Evolutionary conservation across 1,284 basidiomycete species (phyloP).

Genomic region (Leucoagaricus sp.): DNA sequence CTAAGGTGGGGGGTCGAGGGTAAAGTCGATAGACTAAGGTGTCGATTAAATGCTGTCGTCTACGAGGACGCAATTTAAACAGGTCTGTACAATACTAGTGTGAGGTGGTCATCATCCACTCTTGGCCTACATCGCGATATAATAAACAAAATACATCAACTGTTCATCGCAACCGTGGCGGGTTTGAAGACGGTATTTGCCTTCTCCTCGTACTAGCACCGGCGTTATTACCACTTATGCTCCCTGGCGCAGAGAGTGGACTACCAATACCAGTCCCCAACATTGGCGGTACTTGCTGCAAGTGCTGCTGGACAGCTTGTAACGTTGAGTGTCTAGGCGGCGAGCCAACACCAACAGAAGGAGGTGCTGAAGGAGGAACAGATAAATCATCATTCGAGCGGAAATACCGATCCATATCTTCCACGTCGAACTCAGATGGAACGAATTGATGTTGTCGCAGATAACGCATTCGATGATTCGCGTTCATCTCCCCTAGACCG

Average conservation of each 20-base stretch:
- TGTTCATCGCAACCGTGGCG: conserved; percentile 1
- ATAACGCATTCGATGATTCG: conserved; percentile 23
- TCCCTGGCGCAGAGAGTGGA: neutral
- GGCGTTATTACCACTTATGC: neutral
- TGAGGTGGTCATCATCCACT: neutral
- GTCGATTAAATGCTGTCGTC: neutral
- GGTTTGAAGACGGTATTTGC: neutral
- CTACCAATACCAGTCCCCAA: neutral
- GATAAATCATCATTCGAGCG: conserved; percentile 44
- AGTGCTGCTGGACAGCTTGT: conserved; percentile 1
- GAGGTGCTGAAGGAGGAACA: conserved; percentile 1
- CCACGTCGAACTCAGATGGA: conserved; percentile 68
- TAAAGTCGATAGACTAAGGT: neutral
- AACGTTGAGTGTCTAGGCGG: neutral
- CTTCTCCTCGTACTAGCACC: neutral
- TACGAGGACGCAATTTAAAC: neutral
- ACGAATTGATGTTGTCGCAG: conserved; percentile 31
- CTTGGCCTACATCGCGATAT: neutral
- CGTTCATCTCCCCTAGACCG: conserved; percentile 5
- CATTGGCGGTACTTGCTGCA: neutral
- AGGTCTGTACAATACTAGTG: neutral
- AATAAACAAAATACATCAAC: neutral
- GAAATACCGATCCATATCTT: conserved; percentile 81
- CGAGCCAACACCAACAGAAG: neutral
- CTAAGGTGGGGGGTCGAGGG: no score